Evolutionary conservation across 192 early-diverging fungal species (phyloP), one percentile per base, ranked within the genome.

Genomic region (Jimgerdemannia lactiflua): DNA sequence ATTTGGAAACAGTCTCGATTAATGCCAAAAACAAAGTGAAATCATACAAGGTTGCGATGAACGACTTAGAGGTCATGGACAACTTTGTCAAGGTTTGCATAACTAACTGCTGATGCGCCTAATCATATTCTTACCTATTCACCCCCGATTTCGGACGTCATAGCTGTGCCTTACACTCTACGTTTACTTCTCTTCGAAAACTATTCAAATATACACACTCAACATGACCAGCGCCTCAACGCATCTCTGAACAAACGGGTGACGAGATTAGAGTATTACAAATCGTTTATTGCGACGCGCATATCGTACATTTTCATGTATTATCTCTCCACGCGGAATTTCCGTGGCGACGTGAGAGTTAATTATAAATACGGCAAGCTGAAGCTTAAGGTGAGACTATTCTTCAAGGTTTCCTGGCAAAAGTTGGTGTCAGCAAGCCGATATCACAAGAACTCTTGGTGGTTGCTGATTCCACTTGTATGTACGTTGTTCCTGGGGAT

Each of bases 261-360:
- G 69, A 70, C 75, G 3, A 85, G 84, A 49, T 97, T 91, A 91
- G 79, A 81, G 3, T 75, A 85, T 20, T 95, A 98, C 84, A 86
- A 89, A 17, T 81, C 80, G n/a, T 91, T 82, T 74, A 95, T 99
- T 73, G 79, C 94, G 3, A 67, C 92, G 19, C 85, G 92, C 70
- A 92, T 96, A 17, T 91, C 87, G 71, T 74, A 85, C 73, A 83
- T 92, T 70, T 99, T 99, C 79, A 74, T 79, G 19, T 86, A 87
- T 54, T 85, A 94, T 67, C 86, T 99, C 73, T 72, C 84, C 9
- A 88, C 91, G 75, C 91, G 98, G 42, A 95, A 95, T 4, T 98
- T 94, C 81, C 84, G 85, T 10, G 97, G 96, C 9, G 85, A 85
- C 70, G 83, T 99, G 18, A 79, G 86, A 40, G 89, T 99, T 72